phyloP scores from a whole-genome alignment of 352 stramenopile species.

The Pilasporangium apinafurcum region DNA sequence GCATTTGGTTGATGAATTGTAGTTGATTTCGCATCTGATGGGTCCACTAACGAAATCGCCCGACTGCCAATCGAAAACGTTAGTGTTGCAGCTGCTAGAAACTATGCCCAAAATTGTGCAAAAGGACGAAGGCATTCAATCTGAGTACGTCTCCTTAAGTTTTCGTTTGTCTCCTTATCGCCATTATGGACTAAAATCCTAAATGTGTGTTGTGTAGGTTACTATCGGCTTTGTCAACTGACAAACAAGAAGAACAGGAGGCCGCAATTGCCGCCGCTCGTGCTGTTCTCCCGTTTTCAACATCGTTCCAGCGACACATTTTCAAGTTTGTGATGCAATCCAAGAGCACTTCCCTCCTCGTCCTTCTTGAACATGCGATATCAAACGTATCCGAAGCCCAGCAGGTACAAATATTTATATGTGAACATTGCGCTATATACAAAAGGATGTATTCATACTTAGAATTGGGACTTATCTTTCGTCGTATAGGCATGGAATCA shows the following conservation, averaged over 20 bases:
- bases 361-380: constrained; percentile 14
- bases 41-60: constrained; percentile 6
- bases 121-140: constrained; percentile 14
- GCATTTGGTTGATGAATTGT: no score
- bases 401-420: neutral
- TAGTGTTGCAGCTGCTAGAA: constrained; percentile 29
- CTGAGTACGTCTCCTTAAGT: constrained; percentile 14
- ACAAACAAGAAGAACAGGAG: constrained; percentile 10
- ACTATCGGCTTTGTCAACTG: neutral
- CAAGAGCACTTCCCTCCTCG: constrained; percentile 6
- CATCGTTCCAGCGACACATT: constrained; percentile 20
- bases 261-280: constrained; percentile 24
- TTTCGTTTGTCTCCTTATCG: neutral
- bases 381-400: constrained; percentile 15
- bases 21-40: constrained; percentile 14
- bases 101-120: constrained; percentile 34
- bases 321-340: constrained; percentile 10
- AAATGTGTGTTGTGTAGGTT: constrained; percentile 1
- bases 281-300: constrained; percentile 15
- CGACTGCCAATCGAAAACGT: constrained; percentile 15
- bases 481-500: constrained; percentile 27
- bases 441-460: no score
- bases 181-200: neutral
- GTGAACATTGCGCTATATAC: no score
- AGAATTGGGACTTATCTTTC: neutral